A percentile compares a stretch with the other conserved stretches of the same genome.
These are phyloP conservation scores for Dactylellina sp. DNA, from an alignment of 2,329 filamentous ascomycete genomes.

Conservation along the genomic window DNA sequence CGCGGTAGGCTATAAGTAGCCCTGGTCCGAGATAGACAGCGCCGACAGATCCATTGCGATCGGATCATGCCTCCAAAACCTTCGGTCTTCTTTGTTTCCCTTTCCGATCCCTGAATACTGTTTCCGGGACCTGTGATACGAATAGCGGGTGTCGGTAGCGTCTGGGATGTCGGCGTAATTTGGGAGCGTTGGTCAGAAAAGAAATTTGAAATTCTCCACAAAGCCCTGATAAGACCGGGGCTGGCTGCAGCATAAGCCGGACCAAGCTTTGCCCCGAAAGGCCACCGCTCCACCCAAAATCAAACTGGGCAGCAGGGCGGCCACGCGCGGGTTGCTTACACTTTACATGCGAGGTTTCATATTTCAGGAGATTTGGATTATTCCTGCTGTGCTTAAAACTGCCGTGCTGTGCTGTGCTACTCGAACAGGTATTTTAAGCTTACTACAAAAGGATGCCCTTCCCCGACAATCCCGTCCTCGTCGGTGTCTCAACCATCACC, in stretches of 20 bases:
- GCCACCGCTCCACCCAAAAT: too few species aligned
- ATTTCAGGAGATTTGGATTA: slow-evolving; percentile 4
- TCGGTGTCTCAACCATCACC: slow-evolving; percentile 28
- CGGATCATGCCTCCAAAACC: slow-evolving; percentile 51
- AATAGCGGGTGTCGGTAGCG: too few species aligned
- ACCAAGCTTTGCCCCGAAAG: slow-evolving; percentile 23
- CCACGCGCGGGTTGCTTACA: neutral
- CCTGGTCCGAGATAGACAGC: slow-evolving; percentile 36
- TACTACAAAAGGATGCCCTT: slow-evolving; percentile 13
- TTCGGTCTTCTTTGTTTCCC: neutral
- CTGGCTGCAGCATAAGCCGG: neutral
- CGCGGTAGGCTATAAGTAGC: slow-evolving; percentile 10
- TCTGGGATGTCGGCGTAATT: too few species aligned
- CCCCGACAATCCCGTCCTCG: slow-evolving; percentile 7
- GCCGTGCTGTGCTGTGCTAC: too few species aligned
- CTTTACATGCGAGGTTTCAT: neutral
- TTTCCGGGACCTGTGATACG: neutral
- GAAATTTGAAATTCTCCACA: slow-evolving; percentile 29
- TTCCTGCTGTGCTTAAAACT: neutral
- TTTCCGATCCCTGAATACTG: neutral
- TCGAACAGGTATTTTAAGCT: neutral
- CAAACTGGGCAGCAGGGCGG: neutral
- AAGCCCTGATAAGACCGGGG: neutral
- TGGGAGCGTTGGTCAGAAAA: slow-evolving; percentile 35
- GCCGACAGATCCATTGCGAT: slow-evolving; percentile 55